phyloP scores from a whole-genome alignment of 495 filamentous ascomycete species.

The Penicillium antarcticum region DNA sequence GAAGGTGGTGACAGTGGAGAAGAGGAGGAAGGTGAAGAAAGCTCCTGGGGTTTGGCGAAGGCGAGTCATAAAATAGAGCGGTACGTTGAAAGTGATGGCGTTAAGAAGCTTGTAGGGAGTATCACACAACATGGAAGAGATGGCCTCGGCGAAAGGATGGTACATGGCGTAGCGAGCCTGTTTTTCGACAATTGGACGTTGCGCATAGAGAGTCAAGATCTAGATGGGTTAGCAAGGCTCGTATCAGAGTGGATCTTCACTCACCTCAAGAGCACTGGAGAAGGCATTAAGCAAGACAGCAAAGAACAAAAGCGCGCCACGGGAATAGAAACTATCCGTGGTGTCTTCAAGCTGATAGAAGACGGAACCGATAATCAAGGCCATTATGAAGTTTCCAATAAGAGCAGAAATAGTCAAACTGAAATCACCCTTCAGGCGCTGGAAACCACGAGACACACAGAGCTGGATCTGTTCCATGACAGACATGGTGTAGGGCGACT shows the following conservation, averaged over 20 bases:
- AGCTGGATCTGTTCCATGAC: conserved; percentile 46
- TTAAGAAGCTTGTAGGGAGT: conserved; percentile 55
- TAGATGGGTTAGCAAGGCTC: conserved; percentile 18
- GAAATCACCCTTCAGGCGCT: conserved; percentile 68
- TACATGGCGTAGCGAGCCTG: conserved; percentile 66
- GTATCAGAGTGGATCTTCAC: not conserved
- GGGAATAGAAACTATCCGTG: conserved; percentile 74
- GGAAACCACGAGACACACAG: conserved; percentile 51
- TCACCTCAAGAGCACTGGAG: conserved; percentile 71
- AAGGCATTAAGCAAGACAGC: conserved; percentile 90
- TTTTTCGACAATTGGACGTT: conserved; percentile 68
- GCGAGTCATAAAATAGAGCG: conserved; percentile 61
- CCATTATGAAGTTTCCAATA: conserved; percentile 78
- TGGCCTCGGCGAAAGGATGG: conserved; percentile 60
- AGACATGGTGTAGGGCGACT: conserved; percentile 47
- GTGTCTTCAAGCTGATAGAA: conserved; percentile 72
- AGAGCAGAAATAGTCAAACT: conserved; percentile 69
- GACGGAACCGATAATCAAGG: conserved; percentile 81
- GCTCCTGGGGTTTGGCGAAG: conserved; percentile 43
- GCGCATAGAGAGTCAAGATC: conserved; percentile 58
- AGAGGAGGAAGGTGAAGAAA: conserved; percentile 63
- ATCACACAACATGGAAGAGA: conserved; percentile 60
- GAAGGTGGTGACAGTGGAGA: conserved; percentile 52
- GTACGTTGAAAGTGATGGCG: conserved; percentile 52
- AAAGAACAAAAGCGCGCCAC: conserved; percentile 88